Percentiles rank a stretch among this genome's conserved stretches.
Evolutionary conservation across 805 yeast genomes (phyloP).

Genomic region (Torulaspora indica): DNA sequence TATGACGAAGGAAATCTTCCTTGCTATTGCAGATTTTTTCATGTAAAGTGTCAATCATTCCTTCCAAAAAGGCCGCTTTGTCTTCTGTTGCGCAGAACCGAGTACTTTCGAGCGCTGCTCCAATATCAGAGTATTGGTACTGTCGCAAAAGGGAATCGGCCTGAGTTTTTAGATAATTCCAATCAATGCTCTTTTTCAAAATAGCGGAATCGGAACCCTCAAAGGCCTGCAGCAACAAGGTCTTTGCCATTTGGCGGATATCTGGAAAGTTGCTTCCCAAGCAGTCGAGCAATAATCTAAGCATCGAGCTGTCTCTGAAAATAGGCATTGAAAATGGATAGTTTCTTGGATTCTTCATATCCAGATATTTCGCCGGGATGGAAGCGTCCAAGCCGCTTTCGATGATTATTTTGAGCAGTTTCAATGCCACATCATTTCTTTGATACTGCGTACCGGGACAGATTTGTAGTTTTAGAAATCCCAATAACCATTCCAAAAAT

Average conservation of each 20-base stretch:
- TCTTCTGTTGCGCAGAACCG: constrained; percentile 38
- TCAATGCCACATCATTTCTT: constrained; percentile 45
- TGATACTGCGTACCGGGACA: constrained; percentile 57
- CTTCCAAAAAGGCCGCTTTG: constrained; percentile 30
- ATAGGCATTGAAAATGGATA: constrained; percentile 48
- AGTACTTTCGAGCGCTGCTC: constrained; percentile 61
- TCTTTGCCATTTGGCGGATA: constrained; percentile 51
- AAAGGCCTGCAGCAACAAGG: constrained; percentile 41
- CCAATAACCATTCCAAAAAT: constrained; percentile 43
- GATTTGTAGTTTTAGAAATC: constrained; percentile 38
- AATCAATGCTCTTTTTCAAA: constrained; percentile 7
- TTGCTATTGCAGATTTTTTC: constrained; percentile 35
- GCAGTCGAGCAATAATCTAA: constrained; percentile 54
- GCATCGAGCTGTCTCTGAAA: constrained; percentile 36
- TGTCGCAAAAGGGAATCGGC: constrained; percentile 41
- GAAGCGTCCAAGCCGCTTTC: constrained; percentile 53
- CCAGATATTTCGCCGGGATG: constrained; percentile 37
- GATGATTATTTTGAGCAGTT: constrained; percentile 44
- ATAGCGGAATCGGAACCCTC: constrained; percentile 9
- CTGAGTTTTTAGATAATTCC: constrained; percentile 18
- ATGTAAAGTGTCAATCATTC: constrained; percentile 37
- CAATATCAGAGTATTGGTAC: constrained; percentile 68
- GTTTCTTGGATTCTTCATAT: constrained; percentile 43
- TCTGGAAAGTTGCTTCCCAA: constrained; percentile 73
- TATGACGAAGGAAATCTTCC: constrained; percentile 40